Conservation (phyloP, 2,329 filamentous ascomycete species). For the Calycina marina region DNA sequence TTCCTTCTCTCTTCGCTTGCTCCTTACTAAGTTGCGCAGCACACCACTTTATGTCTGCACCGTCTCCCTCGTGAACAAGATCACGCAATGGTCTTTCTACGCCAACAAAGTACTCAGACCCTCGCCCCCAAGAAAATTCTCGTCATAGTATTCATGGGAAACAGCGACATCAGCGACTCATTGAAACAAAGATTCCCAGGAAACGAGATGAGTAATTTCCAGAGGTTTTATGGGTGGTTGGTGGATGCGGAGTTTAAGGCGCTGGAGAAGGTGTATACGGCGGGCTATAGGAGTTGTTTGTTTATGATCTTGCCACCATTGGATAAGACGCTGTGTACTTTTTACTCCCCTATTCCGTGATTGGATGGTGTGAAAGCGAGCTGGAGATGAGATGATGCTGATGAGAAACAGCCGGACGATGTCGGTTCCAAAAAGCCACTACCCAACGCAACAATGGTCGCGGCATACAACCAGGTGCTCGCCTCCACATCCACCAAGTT, state of each 20-base stretch:
- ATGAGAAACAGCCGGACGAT: too few relatives aligned
- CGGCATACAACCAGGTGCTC: constrained; percentile 29
- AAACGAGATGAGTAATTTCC: constrained; percentile 27
- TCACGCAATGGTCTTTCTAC: constrained; percentile 31
- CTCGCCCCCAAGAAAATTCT: constrained; percentile 26
- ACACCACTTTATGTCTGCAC: constrained; percentile 36
- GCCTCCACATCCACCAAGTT: constrained; percentile 7
- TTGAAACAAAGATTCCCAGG: constrained; percentile 26
- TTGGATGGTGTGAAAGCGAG: too few relatives aligned
- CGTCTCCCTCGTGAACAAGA: constrained; percentile 33
- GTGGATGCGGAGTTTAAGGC: constrained; percentile 27
- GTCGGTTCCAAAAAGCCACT: too few relatives aligned
- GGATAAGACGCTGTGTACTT: constrained; percentile 26
- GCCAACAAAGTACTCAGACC: constrained; percentile 16
- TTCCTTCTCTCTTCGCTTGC: background rate
- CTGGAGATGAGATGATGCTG: too few relatives aligned
- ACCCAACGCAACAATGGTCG: constrained; percentile 32
- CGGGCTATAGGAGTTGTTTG: constrained; percentile 31
- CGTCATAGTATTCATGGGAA: constrained; percentile 38
- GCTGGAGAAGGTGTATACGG: constrained; percentile 26
- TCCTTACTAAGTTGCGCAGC: constrained; percentile 20
- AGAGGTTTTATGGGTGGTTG: constrained; percentile 29
- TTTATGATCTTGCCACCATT: constrained; percentile 37
- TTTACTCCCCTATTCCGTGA: too few relatives aligned
- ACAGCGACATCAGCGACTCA: constrained; percentile 41